Base-by-base conservation (phyloP, 1,139 yeast species). In the Saccharomyces hybrid region DNA sequence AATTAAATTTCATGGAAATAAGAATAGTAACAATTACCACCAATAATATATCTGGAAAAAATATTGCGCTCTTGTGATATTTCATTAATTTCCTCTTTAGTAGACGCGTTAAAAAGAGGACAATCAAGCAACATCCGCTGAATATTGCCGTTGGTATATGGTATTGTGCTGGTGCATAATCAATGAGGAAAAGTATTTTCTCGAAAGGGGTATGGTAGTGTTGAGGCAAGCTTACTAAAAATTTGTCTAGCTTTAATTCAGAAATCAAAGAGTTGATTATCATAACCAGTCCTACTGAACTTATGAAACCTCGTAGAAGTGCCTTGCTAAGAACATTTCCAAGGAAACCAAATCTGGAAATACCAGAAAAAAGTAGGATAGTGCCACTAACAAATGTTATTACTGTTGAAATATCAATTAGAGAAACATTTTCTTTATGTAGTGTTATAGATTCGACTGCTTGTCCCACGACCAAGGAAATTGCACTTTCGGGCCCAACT, bases 401-500 rank as follows among this genome's bases (percentile, higher is more conserved):
- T 28, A 86, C 81, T 11, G 87, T 86, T 3, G 89, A 84, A 26
- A 85, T 74, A 59, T 85, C 87, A 48, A 85, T 76, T 0, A 90
- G 82, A 55, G 80, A 80, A 16, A 81, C 61, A 13, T 74, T 68
- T 14, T 73, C 65, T 51, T 77, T 69, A 63, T 84, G 88, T 54
- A 80, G 50, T 14, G 56, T 53, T 44, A 82, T 61, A 11, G 86
- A 83, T 58, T 87, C 89, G n/a, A 90, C 85, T 0, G 95, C 90
- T 66, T 89, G 96, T 2, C 98, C 98, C 2, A 93, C 88, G 47
- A 93, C 85, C 66, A 93, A 76, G 1, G 96, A 87, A 29, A 91
- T 86, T 1, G 98, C 96, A 7, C 93, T 95, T 66, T 93, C 99
- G 0, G 99, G 99, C 0, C 98, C 98, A 6, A 91, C 96, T 53